Conservation (phyloP, 768 basidiomycete genomes). For the Tubosaeta sp. region DNA sequence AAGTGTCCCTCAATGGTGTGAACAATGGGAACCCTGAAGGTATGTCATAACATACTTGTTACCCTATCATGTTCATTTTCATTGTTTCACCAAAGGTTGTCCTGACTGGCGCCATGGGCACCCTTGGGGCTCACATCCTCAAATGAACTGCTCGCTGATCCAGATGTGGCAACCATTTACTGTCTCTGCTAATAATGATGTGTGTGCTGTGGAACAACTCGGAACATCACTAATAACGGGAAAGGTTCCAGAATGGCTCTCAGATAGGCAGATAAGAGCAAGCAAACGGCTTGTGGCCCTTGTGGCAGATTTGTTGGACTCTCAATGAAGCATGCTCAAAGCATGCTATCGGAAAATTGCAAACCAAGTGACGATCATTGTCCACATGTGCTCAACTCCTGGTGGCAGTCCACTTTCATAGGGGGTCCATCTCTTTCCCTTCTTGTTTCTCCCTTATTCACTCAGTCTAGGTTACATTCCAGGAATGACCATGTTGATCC, state of each 20-base stretch:
- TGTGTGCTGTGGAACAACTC: conserved; percentile 38
- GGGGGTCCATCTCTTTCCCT: conserved; percentile 45
- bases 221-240: conserved; percentile 37
- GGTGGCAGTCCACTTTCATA: too few relatives aligned
- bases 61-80: not conserved
- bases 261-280: not conserved
- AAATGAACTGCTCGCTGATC: conserved; percentile 36
- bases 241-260: conserved; percentile 22
- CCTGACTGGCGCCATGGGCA: conserved; percentile 51
- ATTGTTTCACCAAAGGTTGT: conserved; percentile 20
- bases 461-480: conserved; percentile 65
- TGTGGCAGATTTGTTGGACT: conserved; percentile 39
- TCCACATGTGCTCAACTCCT: conserved; percentile 47
- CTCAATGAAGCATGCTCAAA: conserved; percentile 37
- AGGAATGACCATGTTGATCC: conserved; percentile 63
- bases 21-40: conserved; percentile 9
- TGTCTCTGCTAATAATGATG: conserved; percentile 49
- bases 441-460: not conserved
- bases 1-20: not conserved
- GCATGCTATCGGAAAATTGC: conserved; percentile 36
- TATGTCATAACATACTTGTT: too few relatives aligned
- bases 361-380: conserved; percentile 36
- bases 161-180: conserved; percentile 39
- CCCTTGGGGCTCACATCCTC: conserved; percentile 51
- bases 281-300: conserved; percentile 35